Conservation (phyloP, 495 filamentous ascomycete species). For the Cercophora newfieldiana region DNA sequence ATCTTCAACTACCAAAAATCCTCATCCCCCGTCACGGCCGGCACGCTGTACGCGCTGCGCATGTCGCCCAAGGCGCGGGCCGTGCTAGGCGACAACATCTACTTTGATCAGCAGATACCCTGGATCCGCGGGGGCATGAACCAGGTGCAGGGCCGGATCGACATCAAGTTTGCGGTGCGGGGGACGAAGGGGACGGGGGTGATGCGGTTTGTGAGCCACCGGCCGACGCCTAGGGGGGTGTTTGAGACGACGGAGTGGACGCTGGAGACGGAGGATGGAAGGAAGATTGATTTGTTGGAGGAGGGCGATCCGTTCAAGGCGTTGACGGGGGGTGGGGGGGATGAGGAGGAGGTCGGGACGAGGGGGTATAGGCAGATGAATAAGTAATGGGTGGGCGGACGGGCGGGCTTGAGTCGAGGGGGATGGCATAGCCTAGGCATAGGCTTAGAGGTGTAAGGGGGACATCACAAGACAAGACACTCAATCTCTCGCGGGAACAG, state of each 20-base stretch:
- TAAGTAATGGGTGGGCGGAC: slow-evolving; percentile 24
- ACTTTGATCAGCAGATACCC: slow-evolving; percentile 82
- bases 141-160: slow-evolving; percentile 86
- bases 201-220: slow-evolving; percentile 78
- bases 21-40: slow-evolving; percentile 75
- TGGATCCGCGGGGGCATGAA: slow-evolving; percentile 95
- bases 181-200: slow-evolving; percentile 69
- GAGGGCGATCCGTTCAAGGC: slow-evolving; percentile 62
- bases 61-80: slow-evolving; percentile 72
- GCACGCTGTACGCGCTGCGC: slow-evolving; percentile 86
- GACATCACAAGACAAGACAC: not conserved
- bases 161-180: slow-evolving; percentile 85
- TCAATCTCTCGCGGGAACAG: not conserved
- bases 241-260: slow-evolving; percentile 81
- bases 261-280: slow-evolving; percentile 65
- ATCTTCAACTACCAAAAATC: slow-evolving; percentile 99
- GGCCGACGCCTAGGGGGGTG: slow-evolving; percentile 68
- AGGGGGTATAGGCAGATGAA: slow-evolving; percentile 48
- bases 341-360: slow-evolving; percentile 33
- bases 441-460: not conserved
- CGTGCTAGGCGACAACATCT: slow-evolving; percentile 86
- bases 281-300: slow-evolving; percentile 65
- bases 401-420: not conserved
- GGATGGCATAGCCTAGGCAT: too few species aligned
- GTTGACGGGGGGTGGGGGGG: slow-evolving; percentile 39